Base-by-base conservation (phyloP, 768 basidiomycete species). In the Lenzites betulinus region DNA sequence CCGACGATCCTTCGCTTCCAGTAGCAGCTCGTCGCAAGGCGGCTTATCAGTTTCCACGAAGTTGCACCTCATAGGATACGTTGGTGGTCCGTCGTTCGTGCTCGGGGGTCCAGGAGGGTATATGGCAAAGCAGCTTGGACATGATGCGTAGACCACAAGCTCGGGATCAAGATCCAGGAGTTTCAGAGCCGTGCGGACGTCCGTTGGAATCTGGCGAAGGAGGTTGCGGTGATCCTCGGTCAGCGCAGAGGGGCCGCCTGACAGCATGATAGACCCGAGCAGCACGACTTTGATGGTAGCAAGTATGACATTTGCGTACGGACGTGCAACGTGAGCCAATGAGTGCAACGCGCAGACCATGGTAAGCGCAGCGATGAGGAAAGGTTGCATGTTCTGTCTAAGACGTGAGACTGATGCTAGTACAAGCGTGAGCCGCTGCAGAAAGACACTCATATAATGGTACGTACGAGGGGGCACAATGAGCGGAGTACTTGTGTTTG, bases 11-110 rank as follows among this genome's bases (percentile, higher is more conserved):
- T 43, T 51, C 6, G 23, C 23, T 18, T 47, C 38, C 0, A 64
- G 41, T 0, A 54, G 54, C 9, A 22, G 23, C 4, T 38, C 44
- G 18, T 51, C 44, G 25, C 60, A 54, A 0, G 53, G 22, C 0
- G n/a, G 16, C 12, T 59, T 55, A 36, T 59, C 22, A 1, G 65
- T 51, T 30, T 61, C 54, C 1, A 1, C 18, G 35, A 44, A 51
- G 0, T 41, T 55, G 41, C 65, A 64, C 30, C 18, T 25, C 9
- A 48, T 22, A n/a, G 65, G 63, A 35, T 38, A 60, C 9, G 62
- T n/a, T 4, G 25, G 26, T 11, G 35, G n/a, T n/a, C 43, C 51
- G 11, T 49, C 13, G 0, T n/a, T 46, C 0, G 16, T n/a, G 13
- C 22, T 23, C 12, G 41, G 20, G 1, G 46, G 16, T 18, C 44